Percentiles rank a stretch among this genome's conserved stretches.
Conservation (phyloP, 208 protist species). For the Wallacemonas rigidus region DNA sequence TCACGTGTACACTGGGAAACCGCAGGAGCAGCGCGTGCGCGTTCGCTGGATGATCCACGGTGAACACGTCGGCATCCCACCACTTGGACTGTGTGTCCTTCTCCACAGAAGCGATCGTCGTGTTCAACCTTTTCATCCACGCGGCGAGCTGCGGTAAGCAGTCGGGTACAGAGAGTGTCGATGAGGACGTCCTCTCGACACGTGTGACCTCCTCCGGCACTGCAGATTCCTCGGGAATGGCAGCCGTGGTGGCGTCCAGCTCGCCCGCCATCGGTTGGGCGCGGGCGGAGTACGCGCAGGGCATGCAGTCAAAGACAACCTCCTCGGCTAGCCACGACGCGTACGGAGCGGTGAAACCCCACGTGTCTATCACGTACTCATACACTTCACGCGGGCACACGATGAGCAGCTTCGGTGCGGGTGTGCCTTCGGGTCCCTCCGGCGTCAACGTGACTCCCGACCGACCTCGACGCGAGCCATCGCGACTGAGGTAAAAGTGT, state of each 20-base stretch:
- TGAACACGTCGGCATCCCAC: constrained; percentile 76
- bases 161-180: neutral
- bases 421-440: neutral
- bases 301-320: constrained; percentile 68
- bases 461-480: no score
- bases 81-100: neutral
- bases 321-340: constrained; percentile 47
- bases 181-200: neutral
- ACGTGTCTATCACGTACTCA: constrained; percentile 58
- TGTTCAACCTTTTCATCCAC: constrained; percentile 28
- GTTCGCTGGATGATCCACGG: constrained; percentile 85
- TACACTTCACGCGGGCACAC: constrained; percentile 81
- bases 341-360: constrained; percentile 46
- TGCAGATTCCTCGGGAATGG: no score
- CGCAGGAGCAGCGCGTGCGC: constrained; percentile 83
- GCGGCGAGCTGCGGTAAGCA: constrained; percentile 28
- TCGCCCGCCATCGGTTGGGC: neutral
- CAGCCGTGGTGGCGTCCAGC: no score
- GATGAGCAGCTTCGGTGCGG: constrained; percentile 37
- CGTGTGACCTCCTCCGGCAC: neutral
- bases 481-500: constrained; percentile 29
- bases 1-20: constrained; percentile 36
- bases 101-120: constrained; percentile 2
- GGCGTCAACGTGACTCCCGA: no score
- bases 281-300: constrained; percentile 18